Percentiles rank a stretch among this genome's conserved stretches.
Evolutionary conservation across 495 filamentous ascomycete genomes (phyloP).

Genomic region (Massariosphaeria phaeospora): DNA sequence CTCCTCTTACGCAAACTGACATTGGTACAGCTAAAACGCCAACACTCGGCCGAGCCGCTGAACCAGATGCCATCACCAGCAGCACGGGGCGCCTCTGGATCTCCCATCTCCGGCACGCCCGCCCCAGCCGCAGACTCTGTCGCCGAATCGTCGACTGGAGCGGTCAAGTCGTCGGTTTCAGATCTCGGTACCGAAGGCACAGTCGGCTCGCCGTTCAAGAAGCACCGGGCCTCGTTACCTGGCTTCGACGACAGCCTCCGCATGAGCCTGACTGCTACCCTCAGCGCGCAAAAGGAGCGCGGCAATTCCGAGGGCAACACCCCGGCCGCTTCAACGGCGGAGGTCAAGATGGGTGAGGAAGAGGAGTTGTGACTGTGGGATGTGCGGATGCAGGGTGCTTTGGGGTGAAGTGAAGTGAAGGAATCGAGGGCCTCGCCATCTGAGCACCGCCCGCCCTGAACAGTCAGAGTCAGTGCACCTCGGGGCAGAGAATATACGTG

Average conservation of each 20-base stretch:
- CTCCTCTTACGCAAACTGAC: constrained; percentile 28
- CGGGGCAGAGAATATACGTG: too few relatives aligned
- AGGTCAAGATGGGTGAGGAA: constrained; percentile 31
- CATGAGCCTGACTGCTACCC: constrained; percentile 21
- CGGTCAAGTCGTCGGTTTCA: constrained; percentile 9
- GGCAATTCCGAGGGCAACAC: constrained; percentile 15
- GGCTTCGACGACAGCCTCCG: constrained; percentile 48
- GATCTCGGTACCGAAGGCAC: constrained; percentile 49
- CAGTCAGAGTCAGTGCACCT: too few relatives aligned
- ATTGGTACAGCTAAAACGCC: constrained; percentile 74
- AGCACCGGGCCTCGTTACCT: constrained; percentile 67
- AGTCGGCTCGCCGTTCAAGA: constrained; percentile 78
- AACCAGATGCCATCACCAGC: constrained; percentile 44
- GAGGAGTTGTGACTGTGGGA: constrained; percentile 37
- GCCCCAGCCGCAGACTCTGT: background rate
- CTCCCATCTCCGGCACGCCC: constrained; percentile 28
- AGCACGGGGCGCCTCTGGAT: constrained; percentile 45
- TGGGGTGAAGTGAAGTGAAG: too few relatives aligned
- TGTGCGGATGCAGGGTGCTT: constrained; percentile 18
- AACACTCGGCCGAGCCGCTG: constrained; percentile 78
- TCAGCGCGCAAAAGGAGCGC: constrained; percentile 12
- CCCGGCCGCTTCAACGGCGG: background rate
- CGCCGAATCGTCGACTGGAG: background rate
- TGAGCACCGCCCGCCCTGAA: too few relatives aligned
- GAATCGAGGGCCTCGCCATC: too few relatives aligned